Conservation (phyloP, 352 stramenopile species). For the Globisporangium takayamanum region DNA sequence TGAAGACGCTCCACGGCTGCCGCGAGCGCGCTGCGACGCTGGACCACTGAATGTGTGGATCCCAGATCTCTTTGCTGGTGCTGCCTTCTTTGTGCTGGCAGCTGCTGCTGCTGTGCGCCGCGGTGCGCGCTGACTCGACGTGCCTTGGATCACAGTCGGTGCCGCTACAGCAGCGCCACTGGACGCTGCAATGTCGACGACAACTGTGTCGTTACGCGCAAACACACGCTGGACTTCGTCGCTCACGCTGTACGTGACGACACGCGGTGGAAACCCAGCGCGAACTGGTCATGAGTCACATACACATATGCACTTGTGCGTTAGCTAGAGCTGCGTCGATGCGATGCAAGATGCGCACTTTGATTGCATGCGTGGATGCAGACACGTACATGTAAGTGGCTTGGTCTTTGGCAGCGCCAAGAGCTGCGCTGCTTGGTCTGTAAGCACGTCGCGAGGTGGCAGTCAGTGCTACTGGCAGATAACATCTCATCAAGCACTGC, state of each 20-base stretch:
- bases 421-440: slow-evolving; percentile 38
- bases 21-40: not conserved
- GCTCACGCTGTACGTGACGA: slow-evolving; percentile 26
- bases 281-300: slow-evolving; percentile 32
- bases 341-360: not conserved
- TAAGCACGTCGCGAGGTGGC: slow-evolving; percentile 1
- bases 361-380: not conserved
- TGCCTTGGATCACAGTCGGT: slow-evolving; percentile 17
- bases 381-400: slow-evolving; percentile 43
- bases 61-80: slow-evolving; percentile 16
- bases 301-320: not conserved
- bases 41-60: slow-evolving; percentile 46
- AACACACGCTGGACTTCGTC: slow-evolving; percentile 45
- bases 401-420: slow-evolving; percentile 36
- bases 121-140: slow-evolving; percentile 5
- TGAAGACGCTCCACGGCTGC: slow-evolving; percentile 10
- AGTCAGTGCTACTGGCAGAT: not conserved
- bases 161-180: slow-evolving; percentile 9
- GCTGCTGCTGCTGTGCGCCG: not conserved
- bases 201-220: slow-evolving; percentile 64
- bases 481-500: not conserved
- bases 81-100: slow-evolving; percentile 1
- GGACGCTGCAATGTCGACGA: slow-evolving; percentile 26
- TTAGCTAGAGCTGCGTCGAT: not conserved
- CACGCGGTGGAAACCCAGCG: slow-evolving; percentile 54